Percentiles rank a stretch among this genome's conserved stretches.
phyloP scores from a whole-genome alignment of 805 yeast genomes.

The Yamadazyma endophytica region DNA sequence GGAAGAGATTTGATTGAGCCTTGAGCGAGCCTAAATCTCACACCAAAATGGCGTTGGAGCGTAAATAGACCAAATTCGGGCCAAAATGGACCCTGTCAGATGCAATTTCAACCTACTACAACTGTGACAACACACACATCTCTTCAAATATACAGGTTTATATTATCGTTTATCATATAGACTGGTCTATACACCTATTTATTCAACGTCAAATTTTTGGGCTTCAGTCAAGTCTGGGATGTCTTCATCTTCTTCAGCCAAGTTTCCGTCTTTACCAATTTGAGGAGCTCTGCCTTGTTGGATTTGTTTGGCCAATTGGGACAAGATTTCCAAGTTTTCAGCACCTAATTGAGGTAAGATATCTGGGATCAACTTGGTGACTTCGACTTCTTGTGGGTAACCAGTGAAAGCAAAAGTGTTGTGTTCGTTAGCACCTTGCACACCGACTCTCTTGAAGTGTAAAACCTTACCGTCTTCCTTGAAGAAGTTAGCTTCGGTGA shows the following conservation, averaged over 20 bases:
- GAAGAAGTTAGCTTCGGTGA: slow-evolving; percentile 97
- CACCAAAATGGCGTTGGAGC: too few relatives aligned
- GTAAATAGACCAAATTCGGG: too few relatives aligned
- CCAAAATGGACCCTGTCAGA: too few relatives aligned
- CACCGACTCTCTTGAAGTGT: slow-evolving; percentile 95
- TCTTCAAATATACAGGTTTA: not conserved
- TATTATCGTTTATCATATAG: not conserved
- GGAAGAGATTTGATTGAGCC: not conserved
- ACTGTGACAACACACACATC: too few relatives aligned
- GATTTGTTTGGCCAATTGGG: slow-evolving; percentile 84
- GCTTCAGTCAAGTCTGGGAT: slow-evolving; percentile 83
- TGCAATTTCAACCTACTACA: too few relatives aligned
- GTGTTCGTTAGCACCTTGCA: slow-evolving; percentile 85
- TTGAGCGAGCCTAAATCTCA: too few relatives aligned
- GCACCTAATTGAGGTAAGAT: slow-evolving; percentile 95
- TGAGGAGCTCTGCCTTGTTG: slow-evolving; percentile 56
- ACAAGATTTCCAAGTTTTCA: slow-evolving; percentile 86
- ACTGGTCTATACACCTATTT: slow-evolving; percentile 9
- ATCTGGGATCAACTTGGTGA: slow-evolving; percentile 89
- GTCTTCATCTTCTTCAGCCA: slow-evolving; percentile 52
- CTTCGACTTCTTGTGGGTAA: slow-evolving; percentile 86
- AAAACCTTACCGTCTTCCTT: slow-evolving; percentile 93
- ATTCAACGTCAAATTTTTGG: slow-evolving; percentile 66
- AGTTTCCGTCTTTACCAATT: slow-evolving; percentile 36
- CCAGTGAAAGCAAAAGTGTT: slow-evolving; percentile 96